Conservation (phyloP, 495 filamentous ascomycete genomes). For the Penicillium odoratum region DNA sequence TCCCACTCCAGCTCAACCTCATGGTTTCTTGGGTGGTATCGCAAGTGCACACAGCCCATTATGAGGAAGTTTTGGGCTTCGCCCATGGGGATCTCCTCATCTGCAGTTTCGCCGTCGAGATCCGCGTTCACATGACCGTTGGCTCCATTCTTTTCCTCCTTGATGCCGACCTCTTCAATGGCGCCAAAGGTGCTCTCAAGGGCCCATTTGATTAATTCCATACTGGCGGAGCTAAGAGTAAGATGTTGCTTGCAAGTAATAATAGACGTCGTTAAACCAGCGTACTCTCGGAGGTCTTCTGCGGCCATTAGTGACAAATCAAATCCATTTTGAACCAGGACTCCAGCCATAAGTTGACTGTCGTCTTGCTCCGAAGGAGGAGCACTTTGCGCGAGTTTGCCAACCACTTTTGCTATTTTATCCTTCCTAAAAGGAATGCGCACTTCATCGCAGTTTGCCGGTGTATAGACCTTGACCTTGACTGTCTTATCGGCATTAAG, state of each 20-base stretch:
- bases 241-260: slow-evolving; percentile 89
- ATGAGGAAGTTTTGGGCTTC: slow-evolving; percentile 63
- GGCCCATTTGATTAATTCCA: slow-evolving; percentile 90
- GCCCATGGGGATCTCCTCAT: slow-evolving; percentile 50
- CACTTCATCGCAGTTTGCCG: slow-evolving; percentile 93
- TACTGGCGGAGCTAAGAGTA: slow-evolving; percentile 79
- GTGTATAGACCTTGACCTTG: slow-evolving; percentile 88
- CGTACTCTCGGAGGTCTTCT: slow-evolving; percentile 92
- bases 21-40: slow-evolving; percentile 61
- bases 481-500: slow-evolving; percentile 76
- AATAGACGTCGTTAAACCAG: slow-evolving; percentile 88
- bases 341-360: slow-evolving; percentile 71
- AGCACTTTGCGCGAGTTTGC: slow-evolving; percentile 79
- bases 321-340: slow-evolving; percentile 95
- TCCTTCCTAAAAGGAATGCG: slow-evolving; percentile 94
- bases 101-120: slow-evolving; percentile 45
- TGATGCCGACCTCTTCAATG: slow-evolving; percentile 64
- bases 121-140: slow-evolving; percentile 37
- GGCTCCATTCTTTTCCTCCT: slow-evolving; percentile 34
- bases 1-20: slow-evolving; percentile 95
- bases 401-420: slow-evolving; percentile 94
- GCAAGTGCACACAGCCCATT: slow-evolving; percentile 86
- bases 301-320: slow-evolving; percentile 95
- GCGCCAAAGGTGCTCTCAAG: slow-evolving; percentile 90
- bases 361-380: slow-evolving; percentile 57